These are phyloP conservation scores for Puccinia horiana DNA, from an alignment of 1,284 basidiomycete species.

Conservation along the genomic window DNA sequence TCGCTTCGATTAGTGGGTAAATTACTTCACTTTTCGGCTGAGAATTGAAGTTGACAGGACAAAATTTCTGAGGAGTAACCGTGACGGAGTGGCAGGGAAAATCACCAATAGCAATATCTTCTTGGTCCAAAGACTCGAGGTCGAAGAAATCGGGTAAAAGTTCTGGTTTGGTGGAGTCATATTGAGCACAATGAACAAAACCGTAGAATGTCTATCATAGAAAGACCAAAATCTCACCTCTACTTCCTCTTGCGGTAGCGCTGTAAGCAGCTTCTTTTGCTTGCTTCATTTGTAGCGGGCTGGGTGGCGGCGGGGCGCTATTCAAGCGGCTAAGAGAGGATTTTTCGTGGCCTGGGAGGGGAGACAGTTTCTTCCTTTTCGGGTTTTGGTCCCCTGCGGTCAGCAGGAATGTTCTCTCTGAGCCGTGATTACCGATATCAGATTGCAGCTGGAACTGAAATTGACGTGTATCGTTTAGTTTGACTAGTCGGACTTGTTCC, in stretches of 20 bases:
- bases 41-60: background rate
- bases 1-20: slow-evolving; percentile 1
- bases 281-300: slow-evolving; percentile 31
- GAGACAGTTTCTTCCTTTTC: background rate
- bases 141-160: slow-evolving; percentile 43
- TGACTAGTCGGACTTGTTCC: slow-evolving; percentile 29
- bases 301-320: slow-evolving; percentile 46
- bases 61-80: background rate
- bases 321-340: slow-evolving; percentile 26
- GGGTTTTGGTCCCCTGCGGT: background rate
- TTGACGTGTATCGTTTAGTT: slow-evolving; percentile 21
- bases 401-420: background rate
- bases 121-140: background rate
- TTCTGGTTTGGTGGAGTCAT: background rate
- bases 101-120: background rate
- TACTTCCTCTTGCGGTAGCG: slow-evolving; percentile 40
- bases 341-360: slow-evolving; percentile 16
- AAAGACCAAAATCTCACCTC: slow-evolving; percentile 15
- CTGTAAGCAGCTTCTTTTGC: slow-evolving; percentile 38
- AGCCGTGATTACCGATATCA: background rate
- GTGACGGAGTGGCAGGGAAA: background rate
- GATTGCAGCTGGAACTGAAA: background rate
- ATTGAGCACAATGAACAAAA: background rate
- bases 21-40: background rate
- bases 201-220: background rate